Percentiles rank a stretch among this genome's conserved stretches.
Evolutionary conservation across 2,329 filamentous ascomycete genomes (phyloP).

Genomic region (Scedosporium aurantiacum): DNA sequence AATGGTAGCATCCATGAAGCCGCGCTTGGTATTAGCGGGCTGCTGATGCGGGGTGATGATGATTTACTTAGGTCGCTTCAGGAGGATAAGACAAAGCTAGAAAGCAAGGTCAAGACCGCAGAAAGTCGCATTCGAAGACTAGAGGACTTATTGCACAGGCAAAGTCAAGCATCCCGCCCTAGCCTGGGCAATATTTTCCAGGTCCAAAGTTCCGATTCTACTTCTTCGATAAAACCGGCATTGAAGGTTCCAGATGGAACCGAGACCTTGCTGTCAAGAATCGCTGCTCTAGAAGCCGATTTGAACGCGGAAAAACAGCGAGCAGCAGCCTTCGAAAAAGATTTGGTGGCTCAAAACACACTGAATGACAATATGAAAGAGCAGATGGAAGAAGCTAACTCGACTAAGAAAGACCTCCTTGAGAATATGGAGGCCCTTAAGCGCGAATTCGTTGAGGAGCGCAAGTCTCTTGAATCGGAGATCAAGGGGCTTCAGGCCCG

Average conservation of each 20-base stretch:
- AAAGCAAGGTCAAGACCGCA: conserved; percentile 67
- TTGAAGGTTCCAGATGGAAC: conserved; percentile 26
- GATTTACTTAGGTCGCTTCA: conserved; percentile 68
- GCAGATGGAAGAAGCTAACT: conserved; percentile 74
- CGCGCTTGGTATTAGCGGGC: conserved; percentile 73
- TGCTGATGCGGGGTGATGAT: conserved; percentile 78
- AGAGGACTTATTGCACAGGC: conserved; percentile 84
- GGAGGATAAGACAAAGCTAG: conserved; percentile 67
- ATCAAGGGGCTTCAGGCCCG: conserved; percentile 64
- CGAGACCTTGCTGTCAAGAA: conserved; percentile 34
- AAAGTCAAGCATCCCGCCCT: conserved; percentile 49
- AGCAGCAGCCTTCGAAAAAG: conserved; percentile 55
- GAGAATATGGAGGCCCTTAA: conserved; percentile 90
- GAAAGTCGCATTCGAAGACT: conserved; percentile 83
- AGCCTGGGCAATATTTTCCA: conserved; percentile 46
- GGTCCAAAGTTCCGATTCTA: conserved; percentile 24
- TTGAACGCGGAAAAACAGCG: conserved; percentile 62
- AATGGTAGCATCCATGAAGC: conserved; percentile 91
- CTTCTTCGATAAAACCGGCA: not conserved
- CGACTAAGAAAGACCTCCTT: conserved; percentile 86
- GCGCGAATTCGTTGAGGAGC: conserved; percentile 75
- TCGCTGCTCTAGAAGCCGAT: conserved; percentile 64
- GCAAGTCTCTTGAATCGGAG: conserved; percentile 72
- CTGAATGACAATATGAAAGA: conserved; percentile 51
- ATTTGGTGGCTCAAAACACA: conserved; percentile 47